These are phyloP conservation scores for Croton laevigatus DNA, from an alignment of 441 rosid species.

Conservation along the genomic window DNA sequence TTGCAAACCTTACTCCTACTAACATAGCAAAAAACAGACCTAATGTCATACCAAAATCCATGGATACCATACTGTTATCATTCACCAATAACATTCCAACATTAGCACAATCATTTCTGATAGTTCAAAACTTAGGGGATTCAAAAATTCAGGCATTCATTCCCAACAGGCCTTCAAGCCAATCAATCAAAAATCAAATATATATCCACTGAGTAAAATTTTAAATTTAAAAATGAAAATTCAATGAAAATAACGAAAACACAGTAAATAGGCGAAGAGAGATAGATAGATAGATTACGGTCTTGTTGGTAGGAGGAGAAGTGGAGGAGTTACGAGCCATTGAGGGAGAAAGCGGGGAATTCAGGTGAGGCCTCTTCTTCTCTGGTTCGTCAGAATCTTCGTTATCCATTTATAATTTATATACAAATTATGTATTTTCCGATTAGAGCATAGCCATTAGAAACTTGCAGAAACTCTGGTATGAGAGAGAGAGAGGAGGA, in stretches of 20 bases:
- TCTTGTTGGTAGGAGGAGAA: slow-evolving; percentile 46
- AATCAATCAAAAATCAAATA: neutral
- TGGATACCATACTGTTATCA: neutral
- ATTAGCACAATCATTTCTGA: neutral
- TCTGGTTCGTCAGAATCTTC: slow-evolving; percentile 64
- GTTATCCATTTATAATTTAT: slow-evolving; percentile 46
- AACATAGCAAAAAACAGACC: neutral
- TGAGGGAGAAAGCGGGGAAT: slow-evolving; percentile 46
- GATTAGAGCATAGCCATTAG: neutral
- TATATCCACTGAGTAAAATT: neutral
- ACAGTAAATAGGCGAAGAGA: neutral
- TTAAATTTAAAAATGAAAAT: neutral
- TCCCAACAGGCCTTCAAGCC: neutral
- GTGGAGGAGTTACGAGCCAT: slow-evolving; percentile 57
- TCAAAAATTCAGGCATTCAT: neutral
- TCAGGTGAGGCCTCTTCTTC: slow-evolving; percentile 67
- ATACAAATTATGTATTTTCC: neutral
- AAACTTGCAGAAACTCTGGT: neutral
- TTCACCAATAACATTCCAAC: neutral
- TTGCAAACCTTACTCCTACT: neutral
- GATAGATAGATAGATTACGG: slow-evolving; percentile 32
- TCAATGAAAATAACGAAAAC: neutral
- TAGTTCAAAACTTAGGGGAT: neutral
- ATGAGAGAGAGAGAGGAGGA: neutral
- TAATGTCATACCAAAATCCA: neutral